These are phyloP conservation scores for Conticribra guillardii DNA, from an alignment of 108 stramenopile genomes.

Conservation along the genomic window DNA sequence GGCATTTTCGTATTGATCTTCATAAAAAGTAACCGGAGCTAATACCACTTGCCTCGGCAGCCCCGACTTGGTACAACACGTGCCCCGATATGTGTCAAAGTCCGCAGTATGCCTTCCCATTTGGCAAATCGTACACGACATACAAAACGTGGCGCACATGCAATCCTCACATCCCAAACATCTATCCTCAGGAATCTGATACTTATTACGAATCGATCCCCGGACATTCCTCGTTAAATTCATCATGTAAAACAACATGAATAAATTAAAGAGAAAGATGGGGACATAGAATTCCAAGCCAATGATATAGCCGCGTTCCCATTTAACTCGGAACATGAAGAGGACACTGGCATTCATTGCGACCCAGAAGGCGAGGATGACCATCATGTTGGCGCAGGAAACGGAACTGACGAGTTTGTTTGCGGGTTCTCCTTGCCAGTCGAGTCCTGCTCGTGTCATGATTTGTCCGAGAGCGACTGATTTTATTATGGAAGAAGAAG, in stretches of 20 bases:
- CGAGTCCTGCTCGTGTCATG: slow-evolving; percentile 69
- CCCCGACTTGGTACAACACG: slow-evolving; percentile 53
- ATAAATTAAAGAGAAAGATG: slow-evolving; percentile 55
- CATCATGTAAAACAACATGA: slow-evolving; percentile 41
- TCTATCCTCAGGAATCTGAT: slow-evolving; percentile 59
- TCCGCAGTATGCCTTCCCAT: slow-evolving; percentile 84
- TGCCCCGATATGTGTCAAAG: slow-evolving; percentile 60
- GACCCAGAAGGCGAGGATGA: slow-evolving; percentile 65
- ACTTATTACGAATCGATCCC: slow-evolving; percentile 62
- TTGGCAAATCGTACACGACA: slow-evolving; percentile 74
- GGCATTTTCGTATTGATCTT: slow-evolving; percentile 40
- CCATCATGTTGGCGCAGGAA: slow-evolving; percentile 60
- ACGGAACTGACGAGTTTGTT: slow-evolving; percentile 50
- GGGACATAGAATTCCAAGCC: slow-evolving; percentile 45
- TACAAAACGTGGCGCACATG: slow-evolving; percentile 60
- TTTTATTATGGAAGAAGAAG: neutral
- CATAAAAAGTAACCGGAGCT: slow-evolving; percentile 37
- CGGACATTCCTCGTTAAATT: slow-evolving; percentile 57
- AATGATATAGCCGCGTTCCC: slow-evolving; percentile 43
- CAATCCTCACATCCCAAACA: slow-evolving; percentile 59
- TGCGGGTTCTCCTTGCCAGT: slow-evolving; percentile 67
- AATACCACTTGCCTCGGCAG: slow-evolving; percentile 52
- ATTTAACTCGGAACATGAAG: slow-evolving; percentile 49
- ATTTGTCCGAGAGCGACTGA: slow-evolving; percentile 75
- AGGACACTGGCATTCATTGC: slow-evolving; percentile 54